These are phyloP conservation scores for Globisporangium polare DNA, from an alignment of 352 stramenopile genomes.

Conservation along the genomic window DNA sequence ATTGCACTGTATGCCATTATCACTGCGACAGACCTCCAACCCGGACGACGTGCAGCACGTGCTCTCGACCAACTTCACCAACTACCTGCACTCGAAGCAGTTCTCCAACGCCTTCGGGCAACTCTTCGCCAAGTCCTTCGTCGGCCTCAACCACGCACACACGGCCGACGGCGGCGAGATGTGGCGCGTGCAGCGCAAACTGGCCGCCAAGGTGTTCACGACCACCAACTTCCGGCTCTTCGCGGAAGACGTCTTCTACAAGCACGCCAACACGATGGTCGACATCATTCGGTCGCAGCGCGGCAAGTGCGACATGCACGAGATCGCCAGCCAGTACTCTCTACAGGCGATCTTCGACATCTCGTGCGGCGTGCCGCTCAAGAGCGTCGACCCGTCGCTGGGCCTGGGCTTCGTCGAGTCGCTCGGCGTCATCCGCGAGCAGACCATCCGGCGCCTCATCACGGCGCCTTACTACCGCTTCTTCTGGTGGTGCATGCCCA, in stretches of 20 bases:
- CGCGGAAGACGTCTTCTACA: conserved; percentile 39
- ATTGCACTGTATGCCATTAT: no score
- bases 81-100: no score
- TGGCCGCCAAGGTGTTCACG: conserved; percentile 84
- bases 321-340: no score
- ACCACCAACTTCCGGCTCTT: conserved; percentile 49
- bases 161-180: conserved; percentile 42
- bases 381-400: conserved; percentile 31
- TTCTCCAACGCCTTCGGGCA: no score
- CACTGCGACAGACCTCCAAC: no score
- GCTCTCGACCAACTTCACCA: no score
- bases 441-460: no score
- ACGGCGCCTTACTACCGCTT: conserved; percentile 57
- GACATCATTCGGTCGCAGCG: no score
- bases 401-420: no score
- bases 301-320: no score
- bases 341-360: neutral
- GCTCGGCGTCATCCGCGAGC: no score
- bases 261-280: conserved; percentile 24
- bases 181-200: conserved; percentile 74
- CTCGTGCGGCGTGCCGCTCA: conserved; percentile 36
- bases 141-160: conserved; percentile 58
- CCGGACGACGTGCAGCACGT: no score
- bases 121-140: conserved; percentile 64
- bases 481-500: conserved; percentile 56